A percentile compares a stretch with the other conserved stretches of the same genome.
phyloP scores from a whole-genome alignment of 192 early-diverging fungal species.

The Diversispora epigaea region DNA sequence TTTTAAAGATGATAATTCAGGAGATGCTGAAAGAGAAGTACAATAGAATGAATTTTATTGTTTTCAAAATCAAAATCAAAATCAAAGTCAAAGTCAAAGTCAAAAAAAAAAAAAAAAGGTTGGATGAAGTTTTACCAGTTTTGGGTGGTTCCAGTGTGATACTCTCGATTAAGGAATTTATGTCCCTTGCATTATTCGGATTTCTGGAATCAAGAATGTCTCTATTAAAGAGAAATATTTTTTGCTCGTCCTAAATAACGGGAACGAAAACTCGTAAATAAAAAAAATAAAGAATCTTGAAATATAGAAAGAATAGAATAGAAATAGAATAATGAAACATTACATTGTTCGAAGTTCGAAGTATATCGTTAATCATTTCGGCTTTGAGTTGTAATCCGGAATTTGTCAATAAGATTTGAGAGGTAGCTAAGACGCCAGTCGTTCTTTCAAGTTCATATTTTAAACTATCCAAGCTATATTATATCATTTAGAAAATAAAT shows the following conservation, averaged over 20 bases:
- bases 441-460: conserved; percentile 42
- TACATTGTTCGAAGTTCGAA: conserved; percentile 48
- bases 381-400: conserved; percentile 49
- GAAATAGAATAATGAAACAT: background rate
- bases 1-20: background rate
- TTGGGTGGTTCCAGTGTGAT: conserved; percentile 39
- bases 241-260: conserved; percentile 49
- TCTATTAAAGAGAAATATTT: conserved; percentile 52
- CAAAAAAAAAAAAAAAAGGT: background rate
- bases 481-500: background rate
- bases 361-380: conserved; percentile 45
- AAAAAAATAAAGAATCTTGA: background rate
- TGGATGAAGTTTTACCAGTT: conserved; percentile 28
- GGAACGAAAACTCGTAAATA: background rate
- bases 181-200: conserved; percentile 38
- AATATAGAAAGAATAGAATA: background rate
- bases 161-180: conserved; percentile 46
- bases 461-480: conserved; percentile 36
- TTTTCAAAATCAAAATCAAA: too few relatives aligned
- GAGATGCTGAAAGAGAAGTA: background rate
- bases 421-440: conserved; percentile 44
- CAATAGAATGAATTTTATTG: background rate
- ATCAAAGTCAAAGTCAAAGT: too few relatives aligned
- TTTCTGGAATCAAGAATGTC: conserved; percentile 44
- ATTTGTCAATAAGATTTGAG: conserved; percentile 57